A percentile compares a stretch with the other conserved stretches of the same genome.
Conservation (phyloP, 257 asterid genomes). For the Apocynum venetum region DNA sequence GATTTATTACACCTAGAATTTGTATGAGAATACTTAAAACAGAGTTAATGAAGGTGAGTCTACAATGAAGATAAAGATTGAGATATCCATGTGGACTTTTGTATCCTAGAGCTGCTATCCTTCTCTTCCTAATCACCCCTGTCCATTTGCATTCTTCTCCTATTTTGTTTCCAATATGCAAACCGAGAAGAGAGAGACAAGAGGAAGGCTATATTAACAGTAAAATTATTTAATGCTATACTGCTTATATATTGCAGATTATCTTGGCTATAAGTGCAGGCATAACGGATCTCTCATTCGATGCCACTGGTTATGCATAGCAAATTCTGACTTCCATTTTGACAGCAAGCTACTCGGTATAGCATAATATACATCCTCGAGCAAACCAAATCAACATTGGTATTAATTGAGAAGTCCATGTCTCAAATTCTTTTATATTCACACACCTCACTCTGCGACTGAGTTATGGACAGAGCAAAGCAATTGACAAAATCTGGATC, state of each 20-base stretch:
- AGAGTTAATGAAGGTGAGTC: not conserved
- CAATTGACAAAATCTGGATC: conserved; percentile 45
- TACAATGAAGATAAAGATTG: not conserved
- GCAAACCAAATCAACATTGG: not conserved
- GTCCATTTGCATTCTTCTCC: not conserved
- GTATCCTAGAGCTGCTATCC: not conserved
- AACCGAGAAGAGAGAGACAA: not conserved
- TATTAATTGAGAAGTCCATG: not conserved
- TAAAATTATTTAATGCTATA: not conserved
- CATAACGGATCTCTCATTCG: conserved; percentile 44
- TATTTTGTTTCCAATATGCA: not conserved
- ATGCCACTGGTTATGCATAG: conserved; percentile 41
- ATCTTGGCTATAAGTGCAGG: conserved; percentile 48
- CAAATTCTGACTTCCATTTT: conserved; percentile 38
- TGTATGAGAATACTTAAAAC: not conserved
- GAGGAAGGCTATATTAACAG: not conserved
- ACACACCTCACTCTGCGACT: conserved; percentile 34
- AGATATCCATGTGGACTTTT: not conserved
- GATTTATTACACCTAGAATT: not conserved
- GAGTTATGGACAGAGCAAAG: conserved; percentile 52
- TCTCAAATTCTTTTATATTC: not conserved
- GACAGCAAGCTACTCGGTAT: conserved; percentile 54
- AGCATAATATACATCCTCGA: not conserved
- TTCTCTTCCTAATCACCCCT: not conserved
- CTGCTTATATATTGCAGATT: conserved; percentile 20